Evolutionary conservation across 2,329 filamentous ascomycete genomes (phyloP), one percentile per base, ranked within the genome.

Genomic region (Emmonsiellopsis sp.): DNA sequence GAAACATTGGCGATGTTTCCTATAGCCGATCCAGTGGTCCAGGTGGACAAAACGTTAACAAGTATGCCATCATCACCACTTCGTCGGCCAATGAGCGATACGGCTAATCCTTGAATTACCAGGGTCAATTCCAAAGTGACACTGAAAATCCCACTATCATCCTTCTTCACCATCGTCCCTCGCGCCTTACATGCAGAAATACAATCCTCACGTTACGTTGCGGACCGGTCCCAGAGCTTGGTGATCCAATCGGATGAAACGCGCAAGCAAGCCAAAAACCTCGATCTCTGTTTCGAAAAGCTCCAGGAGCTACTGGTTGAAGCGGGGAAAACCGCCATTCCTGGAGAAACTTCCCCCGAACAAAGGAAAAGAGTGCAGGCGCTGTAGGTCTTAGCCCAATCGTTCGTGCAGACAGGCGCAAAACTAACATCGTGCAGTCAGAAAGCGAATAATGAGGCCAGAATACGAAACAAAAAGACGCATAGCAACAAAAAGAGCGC

Each of bases 41-140:
- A 14, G 82, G 82, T 49, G 82, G 82, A 9, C 82, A 85, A 65
- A 85, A 85, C 70, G 82, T 85, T 53, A 85, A 85, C 69, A 85
- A 85, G 82, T 85, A 68, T 58, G 73, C 63, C 51, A 49, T 54
- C 54, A 57, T 48, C 27, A 3, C 17, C 10, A 17, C n/a, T 33
- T 37, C 7, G 7, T 27, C 7, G 3, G 3, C 42, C 17, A 40
- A 53, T 21, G 13, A 33, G 14, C 17, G 36, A 42, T 34, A 27
- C 42, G 27, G 44, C 27, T 53, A 14, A 51, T 6, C 33, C 33
- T 31, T 39, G 9, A 17, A 13, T 37, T 7, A 21, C 53, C 65
- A 85, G 82, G 73, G 78, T 84, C 58, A 84, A 82, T 63, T 83
- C 82, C 37, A 85, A 85, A 71, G 82, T 81, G 53, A 84, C 81